A percentile compares a stretch with the other conserved stretches of the same genome.
phyloP scores from a whole-genome alignment of 495 filamentous ascomycete species.

The Penicillium mononematosum region DNA sequence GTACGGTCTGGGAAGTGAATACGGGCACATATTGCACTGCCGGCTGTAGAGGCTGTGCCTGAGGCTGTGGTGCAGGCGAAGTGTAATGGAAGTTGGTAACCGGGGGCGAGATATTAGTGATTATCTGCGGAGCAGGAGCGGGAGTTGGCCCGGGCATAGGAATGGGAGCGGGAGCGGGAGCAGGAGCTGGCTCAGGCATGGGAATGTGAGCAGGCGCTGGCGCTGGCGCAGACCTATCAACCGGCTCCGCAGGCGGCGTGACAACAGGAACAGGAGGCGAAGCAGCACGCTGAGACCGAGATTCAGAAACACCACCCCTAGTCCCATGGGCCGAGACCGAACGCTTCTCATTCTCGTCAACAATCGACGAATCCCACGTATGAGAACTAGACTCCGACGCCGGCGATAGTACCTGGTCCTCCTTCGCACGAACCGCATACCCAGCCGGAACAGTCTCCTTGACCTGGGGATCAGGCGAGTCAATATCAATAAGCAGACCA shows the following conservation, averaged over 20 bases:
- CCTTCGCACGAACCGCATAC: conserved; percentile 6
- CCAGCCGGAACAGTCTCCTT: not conserved
- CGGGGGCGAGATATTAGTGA: conserved; percentile 24
- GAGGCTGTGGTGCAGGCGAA: conserved; percentile 9
- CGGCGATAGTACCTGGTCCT: conserved; percentile 1
- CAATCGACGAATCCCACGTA: conserved; percentile 18
- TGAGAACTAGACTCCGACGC: conserved; percentile 15
- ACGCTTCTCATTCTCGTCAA: conserved; percentile 15
- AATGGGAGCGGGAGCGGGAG: conserved; percentile 15
- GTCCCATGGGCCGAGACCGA: conserved; percentile 8
- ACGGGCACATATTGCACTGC: conserved; percentile 32
- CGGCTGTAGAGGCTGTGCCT: conserved; percentile 17
- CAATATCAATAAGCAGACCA: conserved; percentile 36
- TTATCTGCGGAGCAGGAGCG: conserved; percentile 20
- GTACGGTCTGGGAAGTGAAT: conserved; percentile 25
- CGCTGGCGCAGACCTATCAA: conserved; percentile 1
- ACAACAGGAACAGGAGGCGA: not conserved
- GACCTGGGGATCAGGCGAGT: conserved; percentile 17
- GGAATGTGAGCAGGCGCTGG: conserved; percentile 5
- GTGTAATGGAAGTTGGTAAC: conserved; percentile 7
- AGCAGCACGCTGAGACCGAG: conserved; percentile 2
- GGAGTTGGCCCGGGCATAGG: conserved; percentile 9
- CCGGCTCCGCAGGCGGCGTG: no score
- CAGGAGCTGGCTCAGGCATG: conserved; percentile 9
- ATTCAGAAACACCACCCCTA: conserved; percentile 4